Base-by-base conservation (phyloP, 768 basidiomycete genomes). In the Xerocomellus chrysenteron region DNA sequence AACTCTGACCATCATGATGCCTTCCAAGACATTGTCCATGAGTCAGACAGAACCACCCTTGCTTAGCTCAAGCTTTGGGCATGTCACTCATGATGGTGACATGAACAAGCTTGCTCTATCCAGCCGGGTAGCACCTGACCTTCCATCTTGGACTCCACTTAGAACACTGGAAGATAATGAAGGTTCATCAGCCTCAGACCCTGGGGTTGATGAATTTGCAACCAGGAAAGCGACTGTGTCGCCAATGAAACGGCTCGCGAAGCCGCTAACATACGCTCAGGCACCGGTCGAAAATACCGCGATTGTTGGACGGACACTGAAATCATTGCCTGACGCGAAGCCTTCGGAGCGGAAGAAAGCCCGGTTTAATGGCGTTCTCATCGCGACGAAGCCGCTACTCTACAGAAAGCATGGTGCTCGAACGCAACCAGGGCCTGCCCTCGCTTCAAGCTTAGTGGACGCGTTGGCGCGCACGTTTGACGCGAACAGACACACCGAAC, bases 351-450 rank as follows among this genome's bases (percentile, higher is more conserved):
- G 3, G 12, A 69, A 64, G 54, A 71, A 40, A 40, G 55, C 58
- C 5, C 56, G 56, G 17, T 71, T 70, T 42, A 63, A 60, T 43
- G 65, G 69, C 4, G 60, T 70, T 30, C 1, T 70, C 32, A 69
- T 70, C 33, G 10, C 50, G 5, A 50, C 58, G 9, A 69, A 57
- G 19, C 19, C 50, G 1, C 50, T 50, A 24, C 7, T 16, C 8
- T 9, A 42, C 45, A 50, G 24, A 39, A 56, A 44, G 35, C 1
- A 28, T 40, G 26, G n/a, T n/a, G 8, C 37, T 7, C 45, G 6
- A 11, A 12, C 37, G 19, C 48, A 19, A 30, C 19, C 43, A 37
- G 17, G 4, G 26, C 33, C 21, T 19, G 16, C 39, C 17, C 13
- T 48, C 13, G 14, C 36, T 36, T 42, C 67, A 12, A 51, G 52